These are phyloP conservation scores for Guyanaporus albipodus DNA, from an alignment of 768 basidiomycete genomes.

Conservation along the genomic window DNA sequence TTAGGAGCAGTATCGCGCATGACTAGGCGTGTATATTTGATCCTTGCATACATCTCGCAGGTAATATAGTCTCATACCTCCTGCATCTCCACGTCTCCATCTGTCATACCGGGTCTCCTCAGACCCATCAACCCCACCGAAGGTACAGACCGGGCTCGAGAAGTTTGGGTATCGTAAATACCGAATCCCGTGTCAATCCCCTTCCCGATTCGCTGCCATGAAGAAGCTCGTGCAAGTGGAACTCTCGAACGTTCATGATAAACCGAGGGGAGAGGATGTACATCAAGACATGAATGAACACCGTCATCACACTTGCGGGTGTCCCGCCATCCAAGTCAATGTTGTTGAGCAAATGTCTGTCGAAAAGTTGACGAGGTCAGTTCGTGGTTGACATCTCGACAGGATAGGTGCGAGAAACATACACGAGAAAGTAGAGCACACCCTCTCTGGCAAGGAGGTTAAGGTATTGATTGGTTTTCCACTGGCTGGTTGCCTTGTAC, in stretches of 20 bases:
- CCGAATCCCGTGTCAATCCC: conserved; percentile 17
- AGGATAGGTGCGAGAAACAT: conserved; percentile 6
- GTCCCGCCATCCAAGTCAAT: conserved; percentile 2
- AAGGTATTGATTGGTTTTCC: conserved; percentile 14
- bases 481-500: conserved; percentile 8
- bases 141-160: background rate
- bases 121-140: background rate
- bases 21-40: background rate
- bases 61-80: background rate
- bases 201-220: background rate
- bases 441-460: conserved; percentile 14
- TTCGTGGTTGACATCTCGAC: background rate
- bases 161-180: background rate
- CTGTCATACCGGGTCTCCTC: background rate
- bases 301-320: background rate
- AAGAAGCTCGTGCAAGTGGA: background rate
- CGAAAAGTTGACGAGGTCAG: background rate
- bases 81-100: conserved; percentile 7
- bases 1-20: background rate
- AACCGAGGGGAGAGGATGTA: conserved; percentile 18
- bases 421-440: conserved; percentile 17
- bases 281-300: background rate
- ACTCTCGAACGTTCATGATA: conserved; percentile 16
- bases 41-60: background rate
- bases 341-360: conserved; percentile 14